Evolutionary conservation across 139 green algal genomes (phyloP).

Genomic region (Closterium sp.): DNA sequence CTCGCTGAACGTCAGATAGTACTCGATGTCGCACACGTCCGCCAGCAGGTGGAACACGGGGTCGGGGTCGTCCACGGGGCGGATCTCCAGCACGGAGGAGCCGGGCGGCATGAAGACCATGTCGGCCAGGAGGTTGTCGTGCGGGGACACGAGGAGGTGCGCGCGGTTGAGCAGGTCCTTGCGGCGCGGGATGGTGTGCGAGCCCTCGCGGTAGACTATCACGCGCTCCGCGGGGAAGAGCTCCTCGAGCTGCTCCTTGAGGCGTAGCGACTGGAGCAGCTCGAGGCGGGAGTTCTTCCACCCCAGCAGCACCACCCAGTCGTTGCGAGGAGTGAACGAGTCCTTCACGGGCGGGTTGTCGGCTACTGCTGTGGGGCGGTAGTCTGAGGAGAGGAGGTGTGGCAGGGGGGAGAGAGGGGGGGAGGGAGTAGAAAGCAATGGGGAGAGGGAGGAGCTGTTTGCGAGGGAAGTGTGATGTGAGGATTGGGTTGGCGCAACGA

Average conservation of each 20-base stretch:
- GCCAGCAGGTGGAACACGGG: slow-evolving; percentile 27
- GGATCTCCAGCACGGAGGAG: slow-evolving; percentile 25
- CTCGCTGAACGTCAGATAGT: slow-evolving; percentile 24
- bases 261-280: background rate
- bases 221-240: slow-evolving; percentile 9
- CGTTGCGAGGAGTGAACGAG: background rate
- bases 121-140: slow-evolving; percentile 29
- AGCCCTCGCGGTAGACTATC: slow-evolving; percentile 8
- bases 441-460: too few relatives aligned
- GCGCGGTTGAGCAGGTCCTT: slow-evolving; percentile 37
- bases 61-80: background rate
- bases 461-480: too few relatives aligned
- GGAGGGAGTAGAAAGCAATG: too few relatives aligned
- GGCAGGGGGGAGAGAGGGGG: too few relatives aligned
- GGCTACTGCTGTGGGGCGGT: too few relatives aligned
- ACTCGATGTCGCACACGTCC: slow-evolving; percentile 14
- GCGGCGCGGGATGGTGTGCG: background rate
- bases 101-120: slow-evolving; percentile 39
- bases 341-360: too few relatives aligned
- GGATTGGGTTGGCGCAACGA: too few relatives aligned
- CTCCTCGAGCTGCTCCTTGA: slow-evolving; percentile 3
- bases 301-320: slow-evolving; percentile 30
- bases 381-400: too few relatives aligned
- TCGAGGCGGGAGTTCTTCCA: background rate
- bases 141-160: background rate